phyloP scores from a whole-genome alignment of 2,329 filamentous ascomycete genomes.

The Alternaria sp. region DNA sequence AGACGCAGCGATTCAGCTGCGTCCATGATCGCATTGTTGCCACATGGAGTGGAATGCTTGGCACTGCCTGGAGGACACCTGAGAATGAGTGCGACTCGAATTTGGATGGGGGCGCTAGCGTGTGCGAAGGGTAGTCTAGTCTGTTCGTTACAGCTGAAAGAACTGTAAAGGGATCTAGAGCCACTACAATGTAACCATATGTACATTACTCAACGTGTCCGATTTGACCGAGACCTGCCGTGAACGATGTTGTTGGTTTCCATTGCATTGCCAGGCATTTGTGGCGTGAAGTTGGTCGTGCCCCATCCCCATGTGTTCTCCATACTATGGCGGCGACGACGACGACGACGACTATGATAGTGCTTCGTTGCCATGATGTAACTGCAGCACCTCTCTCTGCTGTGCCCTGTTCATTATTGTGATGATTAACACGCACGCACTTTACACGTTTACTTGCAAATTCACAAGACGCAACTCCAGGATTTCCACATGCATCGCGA shows the following conservation, averaged over 20 bases:
- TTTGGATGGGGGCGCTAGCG: neutral
- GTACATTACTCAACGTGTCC: neutral
- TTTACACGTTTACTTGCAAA: neutral
- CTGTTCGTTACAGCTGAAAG: conserved; percentile 3
- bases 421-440: neutral
- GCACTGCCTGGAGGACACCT: conserved; percentile 1
- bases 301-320: neutral
- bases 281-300: neutral
- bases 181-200: neutral
- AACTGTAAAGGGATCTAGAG: neutral
- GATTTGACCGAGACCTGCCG: neutral
- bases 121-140: conserved; percentile 6
- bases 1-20: conserved; percentile 28
- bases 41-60: conserved; percentile 11
- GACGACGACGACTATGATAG: neutral
- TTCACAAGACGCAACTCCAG: neutral
- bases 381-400: neutral
- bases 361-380: neutral
- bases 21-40: conserved; percentile 14
- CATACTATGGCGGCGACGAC: neutral
- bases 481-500: neutral
- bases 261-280: neutral
- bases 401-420: neutral
- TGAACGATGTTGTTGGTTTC: neutral
- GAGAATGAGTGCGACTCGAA: neutral